Conservation (phyloP, 2,329 filamentous ascomycete genomes). For the Aspergillus sp. region DNA sequence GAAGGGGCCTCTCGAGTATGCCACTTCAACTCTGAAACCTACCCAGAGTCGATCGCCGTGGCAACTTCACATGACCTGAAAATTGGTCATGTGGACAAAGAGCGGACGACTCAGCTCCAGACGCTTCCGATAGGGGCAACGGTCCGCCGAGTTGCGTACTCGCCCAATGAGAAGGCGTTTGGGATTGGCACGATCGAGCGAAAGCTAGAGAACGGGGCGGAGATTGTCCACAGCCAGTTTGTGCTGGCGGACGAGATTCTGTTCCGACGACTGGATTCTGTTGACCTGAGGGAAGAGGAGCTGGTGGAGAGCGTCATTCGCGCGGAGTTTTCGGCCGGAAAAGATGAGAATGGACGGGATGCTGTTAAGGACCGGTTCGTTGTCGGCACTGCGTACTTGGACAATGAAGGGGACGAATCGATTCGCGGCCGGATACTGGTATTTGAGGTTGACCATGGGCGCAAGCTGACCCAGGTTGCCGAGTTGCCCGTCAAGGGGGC, state of each 20-base stretch:
- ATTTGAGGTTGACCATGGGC: constrained; percentile 63
- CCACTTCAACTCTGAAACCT: constrained; percentile 71
- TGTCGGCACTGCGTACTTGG: constrained; percentile 76
- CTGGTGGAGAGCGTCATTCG: constrained; percentile 77
- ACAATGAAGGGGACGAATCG: constrained; percentile 48
- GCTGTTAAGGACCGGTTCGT: constrained; percentile 62
- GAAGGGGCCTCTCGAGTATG: constrained; percentile 76
- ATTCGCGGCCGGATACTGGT: constrained; percentile 72
- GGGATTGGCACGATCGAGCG: constrained; percentile 78
- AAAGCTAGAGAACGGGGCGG: constrained; percentile 59
- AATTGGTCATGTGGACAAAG: constrained; percentile 70
- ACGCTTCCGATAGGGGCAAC: constrained; percentile 70
- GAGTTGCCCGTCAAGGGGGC: constrained; percentile 65
- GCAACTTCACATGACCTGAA: constrained; percentile 68
- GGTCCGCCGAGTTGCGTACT: constrained; percentile 79
- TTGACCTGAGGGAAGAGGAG: constrained; percentile 57
- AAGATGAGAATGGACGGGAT: constrained; percentile 46
- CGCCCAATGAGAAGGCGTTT: constrained; percentile 66
- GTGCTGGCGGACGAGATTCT: constrained; percentile 83
- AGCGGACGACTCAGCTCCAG: constrained; percentile 80
- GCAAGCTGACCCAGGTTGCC: constrained; percentile 62
- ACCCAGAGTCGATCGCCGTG: constrained; percentile 69
- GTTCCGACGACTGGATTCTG: constrained; percentile 68
- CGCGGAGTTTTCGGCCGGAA: constrained; percentile 57
- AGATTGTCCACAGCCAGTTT: constrained; percentile 70